Percentiles rank a stretch among this genome's conserved stretches.
Evolutionary conservation across 805 yeast species (phyloP).

Genomic region (Teunomyces lycoperdinae): DNA sequence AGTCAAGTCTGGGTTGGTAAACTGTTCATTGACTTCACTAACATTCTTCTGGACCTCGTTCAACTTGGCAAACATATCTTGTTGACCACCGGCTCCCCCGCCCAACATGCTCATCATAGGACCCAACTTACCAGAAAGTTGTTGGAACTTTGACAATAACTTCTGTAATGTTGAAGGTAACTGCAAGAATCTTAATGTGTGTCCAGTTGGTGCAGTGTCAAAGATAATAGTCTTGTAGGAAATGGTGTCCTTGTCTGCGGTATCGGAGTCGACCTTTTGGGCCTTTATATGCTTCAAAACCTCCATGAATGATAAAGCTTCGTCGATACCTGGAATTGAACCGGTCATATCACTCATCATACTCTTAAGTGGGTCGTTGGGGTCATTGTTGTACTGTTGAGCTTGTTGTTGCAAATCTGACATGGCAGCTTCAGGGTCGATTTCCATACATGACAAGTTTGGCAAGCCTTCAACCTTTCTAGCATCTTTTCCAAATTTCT

Average conservation of each 20-base stretch:
- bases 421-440: slow-evolving; percentile 92
- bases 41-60: slow-evolving; percentile 79
- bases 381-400: slow-evolving; percentile 53
- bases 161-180: slow-evolving; percentile 90
- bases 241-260: slow-evolving; percentile 20
- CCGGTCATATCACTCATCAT: slow-evolving; percentile 90
- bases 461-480: slow-evolving; percentile 84
- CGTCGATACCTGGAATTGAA: slow-evolving; percentile 97
- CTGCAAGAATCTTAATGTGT: slow-evolving; percentile 90
- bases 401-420: slow-evolving; percentile 73
- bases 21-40: slow-evolving; percentile 86
- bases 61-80: slow-evolving; percentile 75
- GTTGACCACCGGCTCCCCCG: slow-evolving; percentile 71
- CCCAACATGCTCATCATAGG: slow-evolving; percentile 82
- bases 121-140: slow-evolving; percentile 81
- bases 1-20: slow-evolving; percentile 93
- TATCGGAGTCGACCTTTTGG: slow-evolving; percentile 42
- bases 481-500: slow-evolving; percentile 96
- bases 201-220: slow-evolving; percentile 99
- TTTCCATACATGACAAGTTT: slow-evolving; percentile 96
- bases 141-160: slow-evolving; percentile 81
- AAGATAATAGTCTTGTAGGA: slow-evolving; percentile 84
- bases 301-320: slow-evolving; percentile 96
- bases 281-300: slow-evolving; percentile 93
- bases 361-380: slow-evolving; percentile 61